These are phyloP conservation scores for Grigorovia humatica DNA, from an alignment of 805 yeast species.

Conservation along the genomic window DNA sequence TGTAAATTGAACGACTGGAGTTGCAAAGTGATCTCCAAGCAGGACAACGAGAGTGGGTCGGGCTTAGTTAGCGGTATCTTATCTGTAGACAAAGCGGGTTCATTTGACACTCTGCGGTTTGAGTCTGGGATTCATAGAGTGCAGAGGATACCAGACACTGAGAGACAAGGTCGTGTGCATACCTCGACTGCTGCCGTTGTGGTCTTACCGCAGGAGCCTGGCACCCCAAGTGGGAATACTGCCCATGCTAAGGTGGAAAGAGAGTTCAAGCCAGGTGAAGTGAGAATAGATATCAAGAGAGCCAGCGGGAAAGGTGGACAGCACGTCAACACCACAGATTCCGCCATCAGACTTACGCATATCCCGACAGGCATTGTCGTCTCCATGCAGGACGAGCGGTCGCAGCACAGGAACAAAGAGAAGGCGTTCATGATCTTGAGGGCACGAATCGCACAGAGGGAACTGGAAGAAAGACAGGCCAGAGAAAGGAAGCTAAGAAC, in stretches of 20 bases:
- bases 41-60: slow-evolving; percentile 46
- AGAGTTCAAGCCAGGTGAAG: slow-evolving; percentile 74
- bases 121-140: slow-evolving; percentile 97
- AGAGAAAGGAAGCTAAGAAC: slow-evolving; percentile 59
- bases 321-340: slow-evolving; percentile 94
- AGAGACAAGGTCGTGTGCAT: slow-evolving; percentile 86
- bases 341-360: slow-evolving; percentile 90
- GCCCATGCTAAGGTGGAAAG: slow-evolving; percentile 43
- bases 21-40: slow-evolving; percentile 45
- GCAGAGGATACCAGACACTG: slow-evolving; percentile 89
- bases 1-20: slow-evolving; percentile 62
- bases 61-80: slow-evolving; percentile 74
- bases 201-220: slow-evolving; percentile 73
- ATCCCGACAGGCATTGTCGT: slow-evolving; percentile 85
- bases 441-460: slow-evolving; percentile 75
- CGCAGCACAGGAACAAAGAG: slow-evolving; percentile 90
- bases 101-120: slow-evolving; percentile 60
- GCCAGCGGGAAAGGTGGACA: slow-evolving; percentile 98
- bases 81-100: slow-evolving; percentile 61
- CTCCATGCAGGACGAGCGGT: slow-evolving; percentile 86
- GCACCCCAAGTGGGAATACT: slow-evolving; percentile 38
- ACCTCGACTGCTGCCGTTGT: slow-evolving; percentile 95
- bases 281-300: slow-evolving; percentile 92
- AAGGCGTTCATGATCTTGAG: slow-evolving; percentile 77
- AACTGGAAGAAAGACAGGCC: slow-evolving; percentile 51